These are phyloP conservation scores for Botrytis squamosa DNA, from an alignment of 2,329 filamentous ascomycete genomes.

Conservation along the genomic window DNA sequence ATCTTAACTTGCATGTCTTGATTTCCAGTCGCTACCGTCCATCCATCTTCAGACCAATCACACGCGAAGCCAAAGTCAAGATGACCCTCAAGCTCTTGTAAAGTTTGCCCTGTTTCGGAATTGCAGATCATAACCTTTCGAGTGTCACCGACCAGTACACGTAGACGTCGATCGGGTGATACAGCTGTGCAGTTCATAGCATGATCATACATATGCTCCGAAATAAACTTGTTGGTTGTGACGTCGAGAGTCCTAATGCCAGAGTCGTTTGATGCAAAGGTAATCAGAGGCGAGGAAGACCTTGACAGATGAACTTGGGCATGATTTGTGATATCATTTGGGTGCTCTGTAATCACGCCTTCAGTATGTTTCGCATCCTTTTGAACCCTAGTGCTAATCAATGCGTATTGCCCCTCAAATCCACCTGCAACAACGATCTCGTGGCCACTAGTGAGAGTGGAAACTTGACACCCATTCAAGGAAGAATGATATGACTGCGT, in stretches of 20 bases:
- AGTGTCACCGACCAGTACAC: conserved; percentile 71
- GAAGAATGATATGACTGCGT: conserved; percentile 31
- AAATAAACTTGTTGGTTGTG: conserved; percentile 56
- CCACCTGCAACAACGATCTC: conserved; percentile 43
- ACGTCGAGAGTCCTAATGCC: conserved; percentile 60
- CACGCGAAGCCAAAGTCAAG: conserved; percentile 73
- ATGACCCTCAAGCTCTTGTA: conserved; percentile 61
- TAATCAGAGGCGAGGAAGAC: conserved; percentile 54
- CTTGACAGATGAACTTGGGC: conserved; percentile 57
- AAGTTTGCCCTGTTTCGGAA: conserved; percentile 61
- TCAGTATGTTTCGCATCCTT: conserved; percentile 38
- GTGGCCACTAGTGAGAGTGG: conserved; percentile 39
- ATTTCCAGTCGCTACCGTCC: conserved; percentile 72
- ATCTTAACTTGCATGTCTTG: conserved; percentile 73
- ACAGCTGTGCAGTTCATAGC: conserved; percentile 72
- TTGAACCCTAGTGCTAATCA: conserved; percentile 39
- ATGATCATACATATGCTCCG: conserved; percentile 54
- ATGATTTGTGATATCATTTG: conserved; percentile 64
- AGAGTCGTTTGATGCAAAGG: conserved; percentile 63
- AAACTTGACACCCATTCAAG: conserved; percentile 35
- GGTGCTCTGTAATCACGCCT: conserved; percentile 48
- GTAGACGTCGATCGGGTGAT: conserved; percentile 68
- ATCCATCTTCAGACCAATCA: conserved; percentile 76
- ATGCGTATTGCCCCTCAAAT: conserved; percentile 43
- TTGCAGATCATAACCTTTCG: conserved; percentile 65